These are phyloP conservation scores for Coccinonectria pachysandricola DNA, from an alignment of 2,329 filamentous ascomycete genomes.

Conservation along the genomic window DNA sequence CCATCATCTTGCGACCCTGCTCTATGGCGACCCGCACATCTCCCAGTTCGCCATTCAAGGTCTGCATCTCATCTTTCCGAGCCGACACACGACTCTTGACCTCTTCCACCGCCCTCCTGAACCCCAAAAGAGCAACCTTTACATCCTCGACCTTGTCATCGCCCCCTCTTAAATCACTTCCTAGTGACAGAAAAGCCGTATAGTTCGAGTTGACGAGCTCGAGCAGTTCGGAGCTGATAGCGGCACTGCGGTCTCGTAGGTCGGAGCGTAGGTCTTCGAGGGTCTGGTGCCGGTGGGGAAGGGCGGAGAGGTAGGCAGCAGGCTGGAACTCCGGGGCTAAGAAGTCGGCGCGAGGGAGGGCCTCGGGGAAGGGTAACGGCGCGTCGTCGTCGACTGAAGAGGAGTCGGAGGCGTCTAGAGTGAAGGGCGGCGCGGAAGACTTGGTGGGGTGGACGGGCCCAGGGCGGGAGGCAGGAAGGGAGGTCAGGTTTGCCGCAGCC, in stretches of 20 bases:
- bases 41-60: conserved; percentile 55
- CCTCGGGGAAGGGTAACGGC: conserved; percentile 77
- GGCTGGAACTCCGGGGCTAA: conserved; percentile 68
- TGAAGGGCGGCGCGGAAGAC: conserved; percentile 27
- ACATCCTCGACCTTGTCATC: conserved; percentile 89
- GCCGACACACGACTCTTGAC: conserved; percentile 56
- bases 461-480: conserved; percentile 18
- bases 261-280: conserved; percentile 87
- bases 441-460: conserved; percentile 12
- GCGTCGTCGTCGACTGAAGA: conserved; percentile 44
- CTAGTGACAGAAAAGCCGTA: conserved; percentile 77
- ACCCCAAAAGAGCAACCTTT: conserved; percentile 74
- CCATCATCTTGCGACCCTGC: conserved; percentile 50
- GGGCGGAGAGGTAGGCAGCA: conserved; percentile 66
- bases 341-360: conserved; percentile 76
- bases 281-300: conserved; percentile 84
- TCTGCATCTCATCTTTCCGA: conserved; percentile 52
- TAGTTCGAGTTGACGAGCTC: conserved; percentile 96
- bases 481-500: conserved; percentile 19
- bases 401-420: conserved; percentile 31
- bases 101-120: conserved; percentile 69
- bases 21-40: conserved; percentile 54
- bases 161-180: conserved; percentile 71
- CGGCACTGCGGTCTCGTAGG: conserved; percentile 67
- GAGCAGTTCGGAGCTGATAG: conserved; percentile 75